Percentiles rank a stretch among this genome's conserved stretches.
phyloP scores from a whole-genome alignment of 1,284 basidiomycete species.

The Chalciporus sp. region DNA sequence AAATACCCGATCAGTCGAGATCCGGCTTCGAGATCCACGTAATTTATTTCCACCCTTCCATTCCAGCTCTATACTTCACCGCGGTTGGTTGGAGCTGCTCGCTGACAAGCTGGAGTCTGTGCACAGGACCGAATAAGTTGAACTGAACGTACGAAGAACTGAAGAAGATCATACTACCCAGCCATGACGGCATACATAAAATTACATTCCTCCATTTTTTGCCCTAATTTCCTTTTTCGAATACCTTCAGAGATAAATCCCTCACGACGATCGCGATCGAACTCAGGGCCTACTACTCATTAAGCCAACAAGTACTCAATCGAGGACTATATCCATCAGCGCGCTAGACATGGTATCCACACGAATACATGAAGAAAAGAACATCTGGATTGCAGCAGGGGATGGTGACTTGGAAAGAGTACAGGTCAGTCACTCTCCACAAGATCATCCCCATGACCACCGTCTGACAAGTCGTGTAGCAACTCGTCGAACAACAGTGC shows the following conservation, averaged over 20 bases:
- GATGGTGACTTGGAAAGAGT: slow-evolving; percentile 74
- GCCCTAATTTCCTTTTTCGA: slow-evolving; percentile 30
- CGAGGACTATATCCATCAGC: not conserved
- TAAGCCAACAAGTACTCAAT: not conserved
- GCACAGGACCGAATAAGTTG: not conserved
- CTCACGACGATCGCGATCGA: slow-evolving; percentile 21
- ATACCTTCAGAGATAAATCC: slow-evolving; percentile 11
- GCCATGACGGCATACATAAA: slow-evolving; percentile 20
- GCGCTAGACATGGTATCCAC: slow-evolving; percentile 19
- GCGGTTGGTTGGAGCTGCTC: slow-evolving; percentile 2
- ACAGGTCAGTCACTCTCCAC: slow-evolving; percentile 36
- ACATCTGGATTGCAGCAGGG: slow-evolving; percentile 90
- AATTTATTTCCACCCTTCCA: slow-evolving; percentile 2
- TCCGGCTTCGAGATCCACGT: slow-evolving; percentile 31
- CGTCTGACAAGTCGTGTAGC: slow-evolving; percentile 39
- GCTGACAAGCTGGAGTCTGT: not conserved
- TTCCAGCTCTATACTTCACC: slow-evolving; percentile 10
- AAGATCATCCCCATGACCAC: slow-evolving; percentile 1
- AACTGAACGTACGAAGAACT: not conserved
- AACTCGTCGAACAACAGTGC: slow-evolving; percentile 59
- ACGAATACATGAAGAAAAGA: slow-evolving; percentile 48
- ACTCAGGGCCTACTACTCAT: not conserved
- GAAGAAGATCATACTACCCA: slow-evolving; percentile 10
- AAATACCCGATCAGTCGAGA: slow-evolving; percentile 31
- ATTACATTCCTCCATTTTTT: slow-evolving; percentile 7